Evolutionary conservation across 371 early-diverging fungal species (phyloP).

Genomic region (Mucor irregularis): DNA sequence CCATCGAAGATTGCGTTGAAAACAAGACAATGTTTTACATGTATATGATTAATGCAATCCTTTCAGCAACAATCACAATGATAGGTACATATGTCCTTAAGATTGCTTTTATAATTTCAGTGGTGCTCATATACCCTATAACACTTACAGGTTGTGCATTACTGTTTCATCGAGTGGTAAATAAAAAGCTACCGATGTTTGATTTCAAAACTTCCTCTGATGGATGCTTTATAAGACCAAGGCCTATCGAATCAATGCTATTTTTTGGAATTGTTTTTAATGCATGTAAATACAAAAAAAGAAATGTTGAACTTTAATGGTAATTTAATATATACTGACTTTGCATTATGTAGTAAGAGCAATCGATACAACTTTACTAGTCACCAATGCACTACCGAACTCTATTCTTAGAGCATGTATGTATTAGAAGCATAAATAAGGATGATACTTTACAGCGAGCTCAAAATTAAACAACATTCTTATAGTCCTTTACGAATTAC

Average conservation of each 20-base stretch:
- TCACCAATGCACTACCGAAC: conserved; percentile 23
- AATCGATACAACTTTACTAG: conserved; percentile 24
- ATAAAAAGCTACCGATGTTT: conserved; percentile 26
- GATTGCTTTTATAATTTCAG: background rate
- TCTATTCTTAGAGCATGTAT: conserved; percentile 30
- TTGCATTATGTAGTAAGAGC: conserved; percentile 25
- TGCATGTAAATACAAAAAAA: conserved; percentile 17
- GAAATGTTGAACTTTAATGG: background rate
- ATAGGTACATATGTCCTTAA: conserved; percentile 22
- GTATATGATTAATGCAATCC: conserved; percentile 25
- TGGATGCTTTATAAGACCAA: conserved; percentile 34
- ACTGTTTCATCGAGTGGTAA: conserved; percentile 21
- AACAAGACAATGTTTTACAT: conserved; percentile 20
- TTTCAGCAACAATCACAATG: conserved; percentile 19
- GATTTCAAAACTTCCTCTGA: conserved; percentile 12
- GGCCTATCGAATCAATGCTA: conserved; percentile 41
- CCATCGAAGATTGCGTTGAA: conserved; percentile 27
- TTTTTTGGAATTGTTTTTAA: conserved; percentile 31
- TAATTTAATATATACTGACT: too few relatives aligned
- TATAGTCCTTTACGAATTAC: conserved; percentile 37
- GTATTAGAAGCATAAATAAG: too few relatives aligned
- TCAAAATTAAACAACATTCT: background rate
- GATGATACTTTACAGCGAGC: background rate
- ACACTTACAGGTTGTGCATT: conserved; percentile 11
- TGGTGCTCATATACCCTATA: background rate